phyloP scores from a whole-genome alignment of 768 basidiomycete species.

The Leucosporidium yakuticum region DNA sequence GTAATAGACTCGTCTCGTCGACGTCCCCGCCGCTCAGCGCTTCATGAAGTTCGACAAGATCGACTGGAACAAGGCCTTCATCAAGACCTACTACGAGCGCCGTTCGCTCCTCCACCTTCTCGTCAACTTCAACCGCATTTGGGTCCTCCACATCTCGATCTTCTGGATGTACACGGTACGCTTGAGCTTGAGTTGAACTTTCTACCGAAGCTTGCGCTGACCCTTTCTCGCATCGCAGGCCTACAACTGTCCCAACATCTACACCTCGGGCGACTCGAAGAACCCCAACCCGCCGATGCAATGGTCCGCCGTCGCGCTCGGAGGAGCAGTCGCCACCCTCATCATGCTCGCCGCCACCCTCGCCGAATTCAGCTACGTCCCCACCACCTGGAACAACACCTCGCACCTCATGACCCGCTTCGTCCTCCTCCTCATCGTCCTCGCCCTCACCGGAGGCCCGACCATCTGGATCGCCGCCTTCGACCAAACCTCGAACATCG shows the following conservation, averaged over 20 bases:
- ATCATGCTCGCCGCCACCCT: slow-evolving; percentile 96
- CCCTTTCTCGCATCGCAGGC: slow-evolving; percentile 43
- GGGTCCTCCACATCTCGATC: slow-evolving; percentile 92
- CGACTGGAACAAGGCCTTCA: slow-evolving; percentile 93
- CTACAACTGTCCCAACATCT: slow-evolving; percentile 84
- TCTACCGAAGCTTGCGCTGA: background rate
- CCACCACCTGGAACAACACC: slow-evolving; percentile 97
- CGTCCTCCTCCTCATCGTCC: slow-evolving; percentile 79
- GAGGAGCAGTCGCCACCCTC: slow-evolving; percentile 87
- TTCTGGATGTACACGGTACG: slow-evolving; percentile 83
- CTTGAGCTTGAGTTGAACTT: background rate
- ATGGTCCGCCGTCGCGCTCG: slow-evolving; percentile 90
- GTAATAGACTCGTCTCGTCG: slow-evolving; percentile 74
- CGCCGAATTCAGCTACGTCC: slow-evolving; percentile 94
- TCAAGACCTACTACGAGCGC: slow-evolving; percentile 98
- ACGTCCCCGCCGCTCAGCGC: slow-evolving; percentile 80
- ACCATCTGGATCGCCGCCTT: slow-evolving; percentile 90
- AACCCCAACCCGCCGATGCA: slow-evolving; percentile 66
- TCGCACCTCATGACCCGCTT: slow-evolving; percentile 89
- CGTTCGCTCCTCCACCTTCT: slow-evolving; percentile 93
- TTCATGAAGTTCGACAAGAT: slow-evolving; percentile 96
- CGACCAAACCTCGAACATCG: slow-evolving; percentile 57
- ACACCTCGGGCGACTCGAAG: slow-evolving; percentile 49
- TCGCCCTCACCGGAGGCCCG: slow-evolving; percentile 84
- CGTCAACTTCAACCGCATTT: slow-evolving; percentile 99